Conservation (phyloP, 2,329 filamentous ascomycete genomes). For the Arthrobotrys musiformis region DNA sequence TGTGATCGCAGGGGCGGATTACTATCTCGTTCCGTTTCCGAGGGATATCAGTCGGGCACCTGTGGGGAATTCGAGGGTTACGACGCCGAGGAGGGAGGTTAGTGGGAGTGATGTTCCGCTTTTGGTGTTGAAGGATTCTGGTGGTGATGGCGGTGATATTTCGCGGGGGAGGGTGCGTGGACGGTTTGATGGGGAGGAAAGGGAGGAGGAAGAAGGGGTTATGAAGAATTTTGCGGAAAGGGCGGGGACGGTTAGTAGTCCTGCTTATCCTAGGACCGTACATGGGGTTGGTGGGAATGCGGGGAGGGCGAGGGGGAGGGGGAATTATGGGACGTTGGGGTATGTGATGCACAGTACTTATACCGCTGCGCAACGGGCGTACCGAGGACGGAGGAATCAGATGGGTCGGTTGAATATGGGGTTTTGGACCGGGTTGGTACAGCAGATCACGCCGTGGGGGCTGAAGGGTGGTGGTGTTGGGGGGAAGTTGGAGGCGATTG, state of each 20-base stretch:
- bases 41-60: slow-evolving; percentile 23
- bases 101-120: slow-evolving; percentile 23
- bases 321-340: slow-evolving; percentile 35
- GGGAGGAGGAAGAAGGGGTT: not conserved
- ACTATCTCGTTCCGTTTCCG: slow-evolving; percentile 37
- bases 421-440: slow-evolving; percentile 42
- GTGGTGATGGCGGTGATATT: no score
- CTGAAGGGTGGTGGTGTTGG: not conserved
- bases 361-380: slow-evolving; percentile 39
- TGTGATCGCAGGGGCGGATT: slow-evolving; percentile 15
- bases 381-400: slow-evolving; percentile 29
- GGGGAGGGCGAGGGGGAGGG: not conserved
- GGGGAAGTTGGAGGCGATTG: slow-evolving; percentile 22
- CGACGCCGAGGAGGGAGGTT: not conserved
- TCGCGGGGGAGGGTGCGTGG: not conserved
- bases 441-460: slow-evolving; percentile 28
- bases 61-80: not conserved
- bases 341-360: slow-evolving; percentile 47
- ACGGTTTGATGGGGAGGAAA: not conserved
- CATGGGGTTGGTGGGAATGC: not conserved
- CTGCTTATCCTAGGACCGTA: slow-evolving; percentile 31
- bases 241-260: slow-evolving; percentile 8
- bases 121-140: slow-evolving; percentile 4
- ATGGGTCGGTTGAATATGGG: slow-evolving; percentile 30
- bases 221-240: slow-evolving; percentile 36